A percentile compares a stretch with the other conserved stretches of the same genome.
Conservation (phyloP, 2,329 filamentous ascomycete genomes). For the Mycogone perniciosa region DNA sequence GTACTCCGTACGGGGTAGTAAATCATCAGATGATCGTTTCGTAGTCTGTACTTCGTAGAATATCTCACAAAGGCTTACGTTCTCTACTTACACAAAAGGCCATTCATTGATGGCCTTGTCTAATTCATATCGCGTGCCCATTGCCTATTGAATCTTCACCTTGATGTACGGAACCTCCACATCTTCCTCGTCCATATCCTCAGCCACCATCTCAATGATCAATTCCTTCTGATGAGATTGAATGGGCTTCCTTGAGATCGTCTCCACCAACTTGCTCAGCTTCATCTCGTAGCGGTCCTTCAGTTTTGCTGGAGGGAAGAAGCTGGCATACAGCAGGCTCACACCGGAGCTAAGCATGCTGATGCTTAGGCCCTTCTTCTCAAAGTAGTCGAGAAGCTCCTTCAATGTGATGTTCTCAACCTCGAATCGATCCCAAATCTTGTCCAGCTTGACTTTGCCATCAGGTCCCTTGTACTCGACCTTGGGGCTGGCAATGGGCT, state of each 20-base stretch:
- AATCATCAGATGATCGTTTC: too few relatives aligned
- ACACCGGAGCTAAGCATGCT: slow-evolving; percentile 97
- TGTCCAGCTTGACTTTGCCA: slow-evolving; percentile 80
- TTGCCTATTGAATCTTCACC: slow-evolving; percentile 55
- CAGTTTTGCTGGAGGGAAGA: slow-evolving; percentile 72
- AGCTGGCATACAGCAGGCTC: slow-evolving; percentile 86
- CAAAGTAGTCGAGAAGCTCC: slow-evolving; percentile 78
- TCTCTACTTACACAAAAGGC: slow-evolving; percentile 4
- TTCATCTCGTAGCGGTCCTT: slow-evolving; percentile 79
- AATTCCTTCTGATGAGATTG: slow-evolving; percentile 90
- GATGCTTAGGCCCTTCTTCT: slow-evolving; percentile 71
- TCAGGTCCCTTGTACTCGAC: slow-evolving; percentile 76
- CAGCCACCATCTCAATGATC: slow-evolving; percentile 92
- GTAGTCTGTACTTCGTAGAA: too few relatives aligned
- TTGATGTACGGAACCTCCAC: slow-evolving; percentile 97
- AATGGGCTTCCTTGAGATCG: slow-evolving; percentile 85
- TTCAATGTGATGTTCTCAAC: slow-evolving; percentile 76
- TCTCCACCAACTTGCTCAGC: slow-evolving; percentile 81
- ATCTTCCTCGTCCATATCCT: slow-evolving; percentile 84
- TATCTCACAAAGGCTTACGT: background rate
- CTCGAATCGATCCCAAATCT: slow-evolving; percentile 97
- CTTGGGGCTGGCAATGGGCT: slow-evolving; percentile 91
- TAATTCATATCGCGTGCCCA: background rate
- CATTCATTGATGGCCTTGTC: slow-evolving; percentile 2
- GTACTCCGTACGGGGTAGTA: too few relatives aligned